Evolutionary conservation across 2,329 filamentous ascomycete species (phyloP).

Genomic region (Metarhizium guizhouense): DNA sequence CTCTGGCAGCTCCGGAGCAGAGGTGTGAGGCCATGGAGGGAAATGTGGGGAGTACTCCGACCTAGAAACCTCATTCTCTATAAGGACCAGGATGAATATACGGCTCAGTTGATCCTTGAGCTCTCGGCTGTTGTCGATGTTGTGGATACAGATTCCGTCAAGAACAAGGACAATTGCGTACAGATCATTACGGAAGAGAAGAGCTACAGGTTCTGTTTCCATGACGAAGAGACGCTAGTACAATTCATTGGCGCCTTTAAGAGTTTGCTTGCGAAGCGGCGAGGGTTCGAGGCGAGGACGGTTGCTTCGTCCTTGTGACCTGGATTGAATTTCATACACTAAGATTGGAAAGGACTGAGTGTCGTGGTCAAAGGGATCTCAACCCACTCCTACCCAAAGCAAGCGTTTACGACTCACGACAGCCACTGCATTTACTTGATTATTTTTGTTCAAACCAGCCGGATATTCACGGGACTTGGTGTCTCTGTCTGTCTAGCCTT

Average conservation of each 20-base stretch:
- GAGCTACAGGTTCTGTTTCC: slow-evolving; percentile 66
- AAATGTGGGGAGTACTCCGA: slow-evolving; percentile 84
- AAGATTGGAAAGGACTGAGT: background rate
- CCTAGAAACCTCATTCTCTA: slow-evolving; percentile 81
- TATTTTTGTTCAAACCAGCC: background rate
- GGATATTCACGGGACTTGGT: background rate
- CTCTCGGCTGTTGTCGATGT: slow-evolving; percentile 76
- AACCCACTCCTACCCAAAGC: background rate
- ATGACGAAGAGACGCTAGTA: slow-evolving; percentile 72
- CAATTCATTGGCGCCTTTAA: slow-evolving; percentile 87
- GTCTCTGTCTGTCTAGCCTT: background rate
- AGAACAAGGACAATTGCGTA: slow-evolving; percentile 76
- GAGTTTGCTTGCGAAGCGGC: slow-evolving; percentile 66
- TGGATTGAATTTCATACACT: background rate
- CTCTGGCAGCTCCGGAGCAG: slow-evolving; percentile 74
- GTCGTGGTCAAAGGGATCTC: background rate
- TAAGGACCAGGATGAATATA: slow-evolving; percentile 88
- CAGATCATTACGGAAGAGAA: slow-evolving; percentile 93
- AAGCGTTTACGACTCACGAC: background rate
- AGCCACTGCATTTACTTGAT: background rate
- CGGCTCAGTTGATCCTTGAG: slow-evolving; percentile 71
- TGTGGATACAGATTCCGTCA: slow-evolving; percentile 83
- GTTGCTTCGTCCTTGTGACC: slow-evolving; percentile 16
- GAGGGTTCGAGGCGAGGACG: slow-evolving; percentile 48
- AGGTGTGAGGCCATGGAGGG: slow-evolving; percentile 88